Base-by-base conservation (phyloP, 306 rosid genomes). In the Lotus japonicus region DNA sequence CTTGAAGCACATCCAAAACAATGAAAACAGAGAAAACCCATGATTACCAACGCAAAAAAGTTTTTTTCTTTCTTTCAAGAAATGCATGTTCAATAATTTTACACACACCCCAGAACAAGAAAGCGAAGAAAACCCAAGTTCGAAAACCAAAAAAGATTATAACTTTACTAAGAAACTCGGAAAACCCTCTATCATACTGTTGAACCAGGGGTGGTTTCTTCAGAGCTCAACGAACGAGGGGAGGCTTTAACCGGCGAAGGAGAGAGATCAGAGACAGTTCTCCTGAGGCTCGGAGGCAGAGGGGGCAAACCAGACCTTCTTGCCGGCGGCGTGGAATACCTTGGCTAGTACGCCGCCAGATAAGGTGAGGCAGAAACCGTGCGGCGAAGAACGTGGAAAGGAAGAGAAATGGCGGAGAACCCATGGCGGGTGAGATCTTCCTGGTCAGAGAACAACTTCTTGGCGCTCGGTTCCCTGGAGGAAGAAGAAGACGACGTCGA, bases 321-420 rank as follows among this genome's bases (percentile, higher is more conserved):
- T 4, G 6, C 31, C 15, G 12, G n/a, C 7, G 72, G 39, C 2
- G 49, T 15, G 1, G 81, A 19, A 0, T 7, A 0, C 61, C 14
- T 63, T 13, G 35, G 19, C 42, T 5, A 31, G 36, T 31, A 7
- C 7, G 36, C 36, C n/a, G 15, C 8, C 19, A 16, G 17, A 7
- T 21, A n/a, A 23, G 54, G 16, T 0, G 38, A 0, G 76, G 64
- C 76, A 3, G 83, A 79, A 8, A 38, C 26, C 26, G 73, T 54
- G 1, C 80, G 76, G 9, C 80, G 83, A 6, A 79, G 73, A 42
- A 49, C 80, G 2, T 71, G 75, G 57, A 70, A 2, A 12, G 83
- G 83, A 58, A 79, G 63, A 2, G 73, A 2, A 19, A 79, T 14
- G 65, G 83, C 9, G 17, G 83, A 74, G 69, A 74, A 79, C n/a